Evolutionary conservation across 129 eudicot genomes (phyloP), one percentile per base, ranked within the genome.

Genomic region (Centella asiatica): DNA sequence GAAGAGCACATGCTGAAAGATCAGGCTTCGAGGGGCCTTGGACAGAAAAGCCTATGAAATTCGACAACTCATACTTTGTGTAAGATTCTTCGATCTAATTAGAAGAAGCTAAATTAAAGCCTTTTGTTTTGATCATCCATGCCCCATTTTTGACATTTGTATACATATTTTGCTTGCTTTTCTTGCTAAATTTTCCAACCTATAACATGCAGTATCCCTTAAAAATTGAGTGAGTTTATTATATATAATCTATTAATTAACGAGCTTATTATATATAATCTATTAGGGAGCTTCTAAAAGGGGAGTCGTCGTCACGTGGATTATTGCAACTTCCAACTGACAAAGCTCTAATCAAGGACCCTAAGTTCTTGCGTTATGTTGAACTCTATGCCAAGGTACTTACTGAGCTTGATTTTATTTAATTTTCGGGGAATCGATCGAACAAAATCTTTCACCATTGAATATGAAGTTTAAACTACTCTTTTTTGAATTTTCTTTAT

Each of bases 1-100:
- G 99, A 57, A 87, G 69, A 54, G 96, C 95, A 51, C 95, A 93
- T 66, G 78, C 66, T 46, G 99, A 93, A 45, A 87, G 99, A 74
- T 84, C 99, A 45, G 99, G 99, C 44, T 93, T 93, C 72, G 96
- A 87, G 39, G 99, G 87, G 61, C 86, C 96, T 66, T 93, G 99
- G 99, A 93, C 99, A 8, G 63, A 51, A 11, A 95, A 87, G 42
- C 99, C 96, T 44, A 37, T 78, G 51, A 93, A 85, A 78, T 93
- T 93, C 68, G 99, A 93, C 81, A 93, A 93, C 75, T 85, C 99
- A 14, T 93, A 93, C 69, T 93, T 84, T 57, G 72, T 80, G 96
- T 93, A 85, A 84, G 90, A 71, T 22, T 57, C 32, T 23, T 27
- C n/a, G n/a, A n/a, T n/a, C n/a, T n/a, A n/a, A n/a, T n/a, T n/a